Base-by-base conservation (phyloP, 2,329 filamentous ascomycete species). In the Aspergillus sp. region DNA sequence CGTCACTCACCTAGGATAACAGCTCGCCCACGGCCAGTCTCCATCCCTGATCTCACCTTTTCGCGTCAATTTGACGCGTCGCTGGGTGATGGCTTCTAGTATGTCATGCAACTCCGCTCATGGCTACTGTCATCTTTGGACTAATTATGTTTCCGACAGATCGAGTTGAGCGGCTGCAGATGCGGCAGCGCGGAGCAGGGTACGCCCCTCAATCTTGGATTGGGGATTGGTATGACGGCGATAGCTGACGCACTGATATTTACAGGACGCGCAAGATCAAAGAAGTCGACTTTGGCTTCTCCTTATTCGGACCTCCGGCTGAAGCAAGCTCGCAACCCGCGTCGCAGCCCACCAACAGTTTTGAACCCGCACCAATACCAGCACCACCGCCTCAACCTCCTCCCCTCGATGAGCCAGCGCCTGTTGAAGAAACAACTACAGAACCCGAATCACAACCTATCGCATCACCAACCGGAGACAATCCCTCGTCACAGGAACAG, bases 111-210 rank as follows among this genome's bases (percentile, higher is more conserved):
- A 22, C 31, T 8, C 11, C 22, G 17, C 11, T 9, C 17, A 22
- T 31, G 4, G 38, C n/a, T 25, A 17, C 34, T 54, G 34, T 54
- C 41, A 23, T 11, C 22, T 30, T 19, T 23, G 28, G 48, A 51
- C 51, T 45, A 51, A 65, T 48, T 49, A 64, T 62, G 17, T 48
- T 7, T 54, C 51, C 64, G 53, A 60, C 65, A 83, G 82, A 80
- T 72, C 81, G 83, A 73, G 79, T 82, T 70, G 83, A 85, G 76
- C 82, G 82, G 70, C 80, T 80, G 70, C 81, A 82, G 71, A 83
- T 85, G 81, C 84, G 83, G 74, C 81, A 84, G 74, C 83, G 84
- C 70, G 84, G 84, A 72, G 83, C 84, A 71, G 83, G 80, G 83
- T 85, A 81, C 71, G 81, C 74, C 67, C 60, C 50, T 61, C 48